Base-by-base conservation (phyloP, 192 early-diverging fungal species). In the Mortierella antarctica region DNA sequence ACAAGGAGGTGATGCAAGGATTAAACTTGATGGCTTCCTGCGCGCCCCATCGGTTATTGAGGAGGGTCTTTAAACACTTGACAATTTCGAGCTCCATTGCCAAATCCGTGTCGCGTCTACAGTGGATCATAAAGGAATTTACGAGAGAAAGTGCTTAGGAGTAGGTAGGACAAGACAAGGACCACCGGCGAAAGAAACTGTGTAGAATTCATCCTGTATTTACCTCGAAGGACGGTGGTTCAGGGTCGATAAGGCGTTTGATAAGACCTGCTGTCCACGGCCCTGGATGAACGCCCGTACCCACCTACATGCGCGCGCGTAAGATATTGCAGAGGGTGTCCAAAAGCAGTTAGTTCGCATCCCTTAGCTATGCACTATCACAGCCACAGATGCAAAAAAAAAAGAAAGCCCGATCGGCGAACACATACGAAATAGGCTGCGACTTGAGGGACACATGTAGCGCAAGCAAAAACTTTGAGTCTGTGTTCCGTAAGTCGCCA, bases 51-150 rank as follows among this genome's bases (percentile, higher is more conserved):
- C 86, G 75, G 51, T 88, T 92, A 66, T 95, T 95, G 59, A 95
- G 84, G 7, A 95, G 77, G 1, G 90, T 87, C 56, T 95, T 93
- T 65, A 95, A 88, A 70, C 92, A 93, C 65, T 92, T 92, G 17
- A 93, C 89, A 57, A 95, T 93, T 75, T 93, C 93, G 31, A 89
- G 85, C 72, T 95, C 93, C 90, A 93, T 93, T 50, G 90, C 85
- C 17, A 93, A 83, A 80, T 95, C 93, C 46, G 88, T 83, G 59
- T 92, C 91, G 65, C 88, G 85, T 74, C 93, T 90, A 69, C 46
- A 69, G 20, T 67, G 54, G 53, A 47, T 56, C 70, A 13, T 6
- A 39, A 15, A 15, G 13, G 31, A 31, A 31, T 31, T 31, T 31
- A 3, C 21, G 9, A 2, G 9, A 2, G 58, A 59, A 41, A 59